Percentiles rank a stretch among this genome's conserved stretches.
These are phyloP conservation scores for Auriscalpium vulgare DNA, from an alignment of 768 basidiomycete species.

Conservation along the genomic window DNA sequence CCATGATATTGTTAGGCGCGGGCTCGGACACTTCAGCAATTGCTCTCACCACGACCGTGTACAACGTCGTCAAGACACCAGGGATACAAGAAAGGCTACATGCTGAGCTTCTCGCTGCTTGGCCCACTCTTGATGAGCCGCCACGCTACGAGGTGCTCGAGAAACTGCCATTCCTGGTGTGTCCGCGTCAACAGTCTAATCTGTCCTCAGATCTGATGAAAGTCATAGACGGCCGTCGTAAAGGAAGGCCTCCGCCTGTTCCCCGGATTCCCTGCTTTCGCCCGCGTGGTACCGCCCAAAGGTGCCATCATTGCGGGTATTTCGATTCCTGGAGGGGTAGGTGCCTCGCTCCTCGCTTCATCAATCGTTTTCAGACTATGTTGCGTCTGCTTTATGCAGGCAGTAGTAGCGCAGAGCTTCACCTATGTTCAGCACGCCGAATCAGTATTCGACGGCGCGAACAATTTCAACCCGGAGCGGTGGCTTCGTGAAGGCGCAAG, in stretches of 20 bases:
- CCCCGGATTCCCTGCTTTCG: background rate
- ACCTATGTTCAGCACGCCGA: background rate
- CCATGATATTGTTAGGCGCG: background rate
- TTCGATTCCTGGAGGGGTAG: background rate
- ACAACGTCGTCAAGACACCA: background rate
- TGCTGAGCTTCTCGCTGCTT: background rate
- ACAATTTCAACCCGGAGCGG: background rate
- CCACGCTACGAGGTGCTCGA: constrained; percentile 1
- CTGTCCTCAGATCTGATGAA: background rate
- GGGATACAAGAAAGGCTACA: background rate
- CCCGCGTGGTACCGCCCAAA: background rate
- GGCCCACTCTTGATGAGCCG: background rate
- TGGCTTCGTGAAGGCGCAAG: background rate
- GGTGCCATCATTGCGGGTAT: background rate
- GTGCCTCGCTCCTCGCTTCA: background rate
- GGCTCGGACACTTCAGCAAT: background rate
- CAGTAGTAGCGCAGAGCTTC: background rate
- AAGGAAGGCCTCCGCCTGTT: constrained; percentile 1
- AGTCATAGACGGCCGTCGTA: background rate
- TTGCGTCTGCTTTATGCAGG: background rate
- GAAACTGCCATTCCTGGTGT: background rate
- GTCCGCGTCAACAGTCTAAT: background rate
- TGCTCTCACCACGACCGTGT: background rate
- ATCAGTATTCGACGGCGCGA: background rate
- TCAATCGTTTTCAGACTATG: background rate